Evolutionary conservation across 2,329 filamentous ascomycete species (phyloP), one percentile per base, ranked within the genome.

Genomic region (Chrysoporthe deuterocubensis): DNA sequence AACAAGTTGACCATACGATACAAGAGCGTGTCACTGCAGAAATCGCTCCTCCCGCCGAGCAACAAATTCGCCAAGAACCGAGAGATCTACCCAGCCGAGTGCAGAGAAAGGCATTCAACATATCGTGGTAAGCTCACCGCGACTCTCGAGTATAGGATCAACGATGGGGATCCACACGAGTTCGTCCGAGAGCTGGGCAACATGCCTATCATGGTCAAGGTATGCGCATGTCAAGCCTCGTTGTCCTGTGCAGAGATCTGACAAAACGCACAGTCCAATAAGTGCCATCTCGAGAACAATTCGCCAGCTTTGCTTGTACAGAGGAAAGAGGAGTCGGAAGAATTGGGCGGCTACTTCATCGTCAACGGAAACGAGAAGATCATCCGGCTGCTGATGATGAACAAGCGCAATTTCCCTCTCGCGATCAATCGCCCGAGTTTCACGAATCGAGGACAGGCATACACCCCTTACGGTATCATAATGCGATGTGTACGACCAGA

Each of bases 321-420:
- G 71, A 89, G 89, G 69, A 97, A 97, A 78, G 96, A 99, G 81
- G 96, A 99, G 79, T 92, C 94, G 0, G 96, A 99, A 79, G 96
- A 99, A 79, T 81, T 98, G 43, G 96, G 96, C 48, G 96, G 96
- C 57, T 99, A 98, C 79, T 99, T 98, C 76, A 89, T 99, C 74
- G 92, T 99, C 75, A 99, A 99, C 78, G 96, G 96, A 72, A 97
- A 94, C 75, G 96, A 99, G 79, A 98, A 97, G 82, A 88, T 98
- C 67, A 94, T 98, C 74, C 93, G 96, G 76, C 89, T 98, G 83
- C 85, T 99, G 71, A 90, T 97, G 71, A 88, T 98, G 70, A 93
- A 94, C 77, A 89, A 93, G 79, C 87, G 96, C 75, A 99, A 99
- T 79, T 97, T 93, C 76, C 95, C 96, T 62, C 92, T 97, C 88